Conservation (phyloP, 345 rosid species). For the Hirschfeldia incana region DNA sequence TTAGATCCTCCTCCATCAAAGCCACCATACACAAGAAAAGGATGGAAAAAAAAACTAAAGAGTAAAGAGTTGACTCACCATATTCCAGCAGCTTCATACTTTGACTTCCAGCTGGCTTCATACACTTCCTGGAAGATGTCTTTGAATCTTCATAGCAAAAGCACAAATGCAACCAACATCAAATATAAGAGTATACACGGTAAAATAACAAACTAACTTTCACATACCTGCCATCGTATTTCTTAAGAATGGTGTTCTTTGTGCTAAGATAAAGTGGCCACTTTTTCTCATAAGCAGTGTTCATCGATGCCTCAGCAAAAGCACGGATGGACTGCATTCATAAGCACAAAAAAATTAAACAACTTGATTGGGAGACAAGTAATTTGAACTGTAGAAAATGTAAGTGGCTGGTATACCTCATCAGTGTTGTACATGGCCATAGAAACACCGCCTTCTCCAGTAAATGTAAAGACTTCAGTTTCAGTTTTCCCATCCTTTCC, state of each 20-base stretch:
- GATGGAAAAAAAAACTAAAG: neutral
- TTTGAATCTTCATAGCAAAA: conserved; percentile 68
- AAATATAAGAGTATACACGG: neutral
- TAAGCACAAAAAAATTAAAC: neutral
- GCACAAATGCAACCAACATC: conserved; percentile 4
- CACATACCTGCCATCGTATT: conserved; percentile 95
- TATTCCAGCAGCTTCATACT: conserved; percentile 94
- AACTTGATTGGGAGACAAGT: neutral
- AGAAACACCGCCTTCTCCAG: conserved; percentile 92
- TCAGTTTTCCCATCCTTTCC: conserved; percentile 75
- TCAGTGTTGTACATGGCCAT: conserved; percentile 96
- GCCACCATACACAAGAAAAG: conserved; percentile 3
- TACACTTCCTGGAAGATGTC: conserved; percentile 98
- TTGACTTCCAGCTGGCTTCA: conserved; percentile 86
- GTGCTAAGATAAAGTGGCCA: conserved; percentile 99
- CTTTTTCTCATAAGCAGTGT: conserved; percentile 81
- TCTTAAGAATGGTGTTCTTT: conserved; percentile 96
- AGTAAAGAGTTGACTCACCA: conserved; percentile 50
- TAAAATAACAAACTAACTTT: neutral
- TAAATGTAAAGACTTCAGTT: conserved; percentile 79
- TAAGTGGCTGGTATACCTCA: conserved; percentile 54
- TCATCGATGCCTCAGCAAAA: conserved; percentile 97
- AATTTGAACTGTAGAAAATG: neutral
- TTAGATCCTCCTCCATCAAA: neutral
- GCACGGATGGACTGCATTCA: conserved; percentile 65